phyloP scores from a whole-genome alignment of 2,329 filamentous ascomycete genomes.

The Neodidymelliopsis sp. region DNA sequence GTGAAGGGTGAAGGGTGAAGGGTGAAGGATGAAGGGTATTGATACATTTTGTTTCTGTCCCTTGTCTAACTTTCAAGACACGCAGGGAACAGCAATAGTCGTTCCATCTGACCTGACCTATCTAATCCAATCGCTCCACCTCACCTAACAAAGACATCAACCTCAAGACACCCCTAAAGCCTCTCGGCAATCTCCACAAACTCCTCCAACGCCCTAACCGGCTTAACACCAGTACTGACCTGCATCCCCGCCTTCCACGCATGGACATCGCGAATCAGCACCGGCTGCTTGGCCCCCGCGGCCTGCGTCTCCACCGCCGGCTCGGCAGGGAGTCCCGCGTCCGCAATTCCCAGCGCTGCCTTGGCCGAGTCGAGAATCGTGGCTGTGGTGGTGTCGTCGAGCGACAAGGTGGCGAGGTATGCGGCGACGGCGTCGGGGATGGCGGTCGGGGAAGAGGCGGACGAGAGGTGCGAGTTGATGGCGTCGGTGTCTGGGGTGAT shows the following conservation, averaged over 20 bases:
- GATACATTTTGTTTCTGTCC: too few species aligned
- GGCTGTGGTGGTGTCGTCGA: conserved; percentile 59
- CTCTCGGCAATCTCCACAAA: conserved; percentile 72
- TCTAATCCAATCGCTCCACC: not conserved
- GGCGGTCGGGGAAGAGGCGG: conserved; percentile 55
- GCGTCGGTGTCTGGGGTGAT: conserved; percentile 53
- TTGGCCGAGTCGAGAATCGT: conserved; percentile 60
- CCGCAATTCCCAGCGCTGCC: conserved; percentile 54
- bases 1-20: conserved; percentile 39
- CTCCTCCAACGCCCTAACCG: conserved; percentile 77
- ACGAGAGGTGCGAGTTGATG: conserved; percentile 55
- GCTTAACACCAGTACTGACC: conserved; percentile 74
- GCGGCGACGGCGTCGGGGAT: conserved; percentile 60
- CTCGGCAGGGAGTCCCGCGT: conserved; percentile 47
- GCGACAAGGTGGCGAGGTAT: conserved; percentile 55
- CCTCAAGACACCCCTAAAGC: conserved; percentile 14
- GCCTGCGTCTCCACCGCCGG: conserved; percentile 49
- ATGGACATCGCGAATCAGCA: conserved; percentile 78
- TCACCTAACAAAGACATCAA: not conserved
- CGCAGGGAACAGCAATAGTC: too few species aligned
- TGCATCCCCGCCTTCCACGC: conserved; percentile 79
- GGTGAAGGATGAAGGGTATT: too few species aligned
- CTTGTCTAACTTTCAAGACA: too few species aligned
- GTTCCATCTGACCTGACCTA: not conserved
- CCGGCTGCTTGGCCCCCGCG: conserved; percentile 49